Base-by-base conservation (phyloP, 2,329 filamentous ascomycete species). In the Fusarium illudens region DNA sequence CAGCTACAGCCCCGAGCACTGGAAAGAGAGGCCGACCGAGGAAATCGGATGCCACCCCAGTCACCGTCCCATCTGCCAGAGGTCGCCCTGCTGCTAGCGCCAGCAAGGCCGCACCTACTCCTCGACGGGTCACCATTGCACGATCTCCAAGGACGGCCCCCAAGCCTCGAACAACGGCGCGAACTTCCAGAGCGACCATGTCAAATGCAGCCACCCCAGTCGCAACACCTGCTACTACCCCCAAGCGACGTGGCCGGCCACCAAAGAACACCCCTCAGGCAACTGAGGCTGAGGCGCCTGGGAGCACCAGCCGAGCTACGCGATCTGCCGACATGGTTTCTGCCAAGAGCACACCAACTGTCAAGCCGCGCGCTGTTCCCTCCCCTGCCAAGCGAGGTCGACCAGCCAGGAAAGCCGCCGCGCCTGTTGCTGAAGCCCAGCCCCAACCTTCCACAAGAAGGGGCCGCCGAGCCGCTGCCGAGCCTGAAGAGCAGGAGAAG, bases 21-120 rank as follows among this genome's bases (percentile, higher is more conserved):
- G 59, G 42, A 36, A 73, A 71, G 59, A 62, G 70, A 53, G 71
- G 71, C 9, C 53, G 71, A 6, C 71, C 71, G 2, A 70, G 71
- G 34, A 73, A 73, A 20, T 73, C 66, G 0, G 66, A 73, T 33
- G 64, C 54, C 6, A 59, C 57, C 6, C 54, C 62, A 13, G 51
- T 55, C 19, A 29, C 25, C 12, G 32, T 56, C 4, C 39, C 61
- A 8, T 67, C 52, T 22, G 51, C 59, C 13, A 60, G 48, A 25
- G 63, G 57, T 30, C 70, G 68, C 10, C 63, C 46, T 37, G 60
- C 36, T 56, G 59, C 62, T 17, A 68, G 58, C 27, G 60, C 64
- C 12, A 52, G 29, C 10, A 71, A 72, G 51, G 62, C 66, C 3
- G 29, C 48, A n/a, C 10, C 50, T 13, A 67, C 62, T 5, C 60